Evolutionary conservation across 768 basidiomycete species (phyloP).

Genomic region (Mycena pura): DNA sequence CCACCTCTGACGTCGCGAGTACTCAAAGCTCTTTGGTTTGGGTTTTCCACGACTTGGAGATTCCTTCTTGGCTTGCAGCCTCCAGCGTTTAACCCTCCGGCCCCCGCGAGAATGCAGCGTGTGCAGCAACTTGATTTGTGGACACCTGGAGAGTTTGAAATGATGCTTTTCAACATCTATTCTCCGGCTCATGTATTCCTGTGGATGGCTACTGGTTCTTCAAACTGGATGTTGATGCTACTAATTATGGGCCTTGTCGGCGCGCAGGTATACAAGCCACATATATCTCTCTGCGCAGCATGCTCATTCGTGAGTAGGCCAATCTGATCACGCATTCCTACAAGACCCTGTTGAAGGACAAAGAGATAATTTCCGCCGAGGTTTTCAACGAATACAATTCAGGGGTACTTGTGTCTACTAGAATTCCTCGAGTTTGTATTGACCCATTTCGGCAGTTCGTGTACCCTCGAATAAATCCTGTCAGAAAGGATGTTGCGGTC

Average conservation of each 20-base stretch:
- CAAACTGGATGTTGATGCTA: constrained; percentile 79
- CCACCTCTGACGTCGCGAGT: constrained; percentile 56
- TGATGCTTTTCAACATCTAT: constrained; percentile 74
- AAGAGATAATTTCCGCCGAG: constrained; percentile 75
- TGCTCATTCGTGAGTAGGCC: constrained; percentile 43
- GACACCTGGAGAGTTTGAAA: constrained; percentile 76
- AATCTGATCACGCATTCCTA: constrained; percentile 61
- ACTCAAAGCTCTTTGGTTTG: constrained; percentile 53
- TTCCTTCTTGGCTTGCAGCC: constrained; percentile 71
- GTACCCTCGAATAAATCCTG: constrained; percentile 78
- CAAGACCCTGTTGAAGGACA: constrained; percentile 74
- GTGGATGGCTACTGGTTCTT: constrained; percentile 73
- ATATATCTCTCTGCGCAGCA: not conserved
- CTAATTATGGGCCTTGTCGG: constrained; percentile 73
- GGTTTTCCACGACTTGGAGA: constrained; percentile 63
- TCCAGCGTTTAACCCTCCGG: constrained; percentile 43
- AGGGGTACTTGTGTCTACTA: constrained; percentile 55
- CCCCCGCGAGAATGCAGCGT: constrained; percentile 50
- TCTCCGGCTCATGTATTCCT: constrained; percentile 78
- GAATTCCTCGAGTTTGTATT: not conserved
- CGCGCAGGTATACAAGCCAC: constrained; percentile 57
- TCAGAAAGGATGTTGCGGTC: constrained; percentile 78
- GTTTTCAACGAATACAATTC: constrained; percentile 87
- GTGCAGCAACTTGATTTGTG: constrained; percentile 85
- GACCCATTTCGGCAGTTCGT: constrained; percentile 64